Evolutionary conservation across 495 filamentous ascomycete species (phyloP).

Genomic region (Penicillium macrosclerotiorum): DNA sequence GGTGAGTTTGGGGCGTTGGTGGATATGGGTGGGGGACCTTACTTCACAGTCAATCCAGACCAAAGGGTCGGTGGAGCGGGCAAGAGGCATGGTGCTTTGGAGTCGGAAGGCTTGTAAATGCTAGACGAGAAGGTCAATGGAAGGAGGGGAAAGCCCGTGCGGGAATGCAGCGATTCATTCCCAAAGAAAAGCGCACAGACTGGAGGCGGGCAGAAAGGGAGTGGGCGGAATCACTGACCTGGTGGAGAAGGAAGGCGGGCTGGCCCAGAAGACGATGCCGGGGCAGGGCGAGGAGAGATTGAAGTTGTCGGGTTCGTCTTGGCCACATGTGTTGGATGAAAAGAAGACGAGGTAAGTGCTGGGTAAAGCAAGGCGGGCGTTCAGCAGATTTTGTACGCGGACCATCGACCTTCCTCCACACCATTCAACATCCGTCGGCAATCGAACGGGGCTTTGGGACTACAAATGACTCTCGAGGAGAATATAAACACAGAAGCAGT

Average conservation of each 20-base stretch:
- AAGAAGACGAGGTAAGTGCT: background rate
- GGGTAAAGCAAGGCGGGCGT: background rate
- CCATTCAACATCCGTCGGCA: no score
- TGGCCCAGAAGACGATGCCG: slow-evolving; percentile 7
- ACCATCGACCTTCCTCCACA: background rate
- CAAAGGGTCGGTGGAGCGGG: slow-evolving; percentile 57
- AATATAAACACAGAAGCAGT: background rate
- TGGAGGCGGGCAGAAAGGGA: no score
- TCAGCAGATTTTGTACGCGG: no score
- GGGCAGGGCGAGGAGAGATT: background rate
- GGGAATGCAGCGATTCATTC: no score
- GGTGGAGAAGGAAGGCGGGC: slow-evolving; percentile 26
- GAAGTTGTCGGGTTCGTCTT: background rate
- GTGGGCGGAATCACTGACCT: slow-evolving; percentile 15
- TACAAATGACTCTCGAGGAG: no score
- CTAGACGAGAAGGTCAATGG: no score
- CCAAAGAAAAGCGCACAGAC: no score
- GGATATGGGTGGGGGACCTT: slow-evolving; percentile 17
- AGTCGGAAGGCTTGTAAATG: background rate
- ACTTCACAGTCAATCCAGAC: slow-evolving; percentile 94
- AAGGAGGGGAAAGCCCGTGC: no score
- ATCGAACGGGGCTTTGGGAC: no score
- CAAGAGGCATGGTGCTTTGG: slow-evolving; percentile 36
- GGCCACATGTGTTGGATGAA: background rate
- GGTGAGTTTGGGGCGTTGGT: slow-evolving; percentile 6